Evolutionary conservation across 2,329 filamentous ascomycete genomes (phyloP), one percentile per base, ranked within the genome.

Genomic region (Fusarium aywerte): DNA sequence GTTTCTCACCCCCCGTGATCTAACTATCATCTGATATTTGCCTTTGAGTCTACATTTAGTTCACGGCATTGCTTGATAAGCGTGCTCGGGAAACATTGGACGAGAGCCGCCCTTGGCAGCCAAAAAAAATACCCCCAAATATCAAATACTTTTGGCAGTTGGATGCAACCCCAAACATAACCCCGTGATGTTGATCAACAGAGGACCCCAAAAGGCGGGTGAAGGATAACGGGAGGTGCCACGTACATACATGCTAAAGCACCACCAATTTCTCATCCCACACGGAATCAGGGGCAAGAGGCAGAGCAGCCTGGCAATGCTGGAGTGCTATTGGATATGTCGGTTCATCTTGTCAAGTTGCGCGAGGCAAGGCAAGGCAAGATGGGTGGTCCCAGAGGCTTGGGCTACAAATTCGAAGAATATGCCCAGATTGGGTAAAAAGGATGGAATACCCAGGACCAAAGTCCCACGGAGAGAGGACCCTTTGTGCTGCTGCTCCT

Each of bases 151-250:
- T 21, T 38, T 33, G 44, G n/a, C 13, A 53, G n/a, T 43, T 38
- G 50, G 40, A 62, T 65, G 62, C 20, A 54, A 67, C 64, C 64
- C 57, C 52, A 59, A n/a, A 21, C 25, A 42, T 18, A 32, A 48
- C 47, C 52, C 54, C 18, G 64, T 65, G 45, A 65, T 60, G 45
- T 56, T 64, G 59, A 67, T 67, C 65, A 67, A 62, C 62, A 57
- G 11, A n/a, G 48, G 55, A 51, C 38, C 7, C 60, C 38, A 29
- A 44, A 62, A 27, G 59, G 64, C 64, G 49, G 58, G 36, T 50
- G 63, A 63, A 56, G 62, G 62, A 63, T 67, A 67, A 58, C 63
- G 58, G 63, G 47, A 63, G 63, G 47, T 67, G 65, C 65, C 65
- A 67, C 65, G 65, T 67, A 67, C 58, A 56, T 44, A 33, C 42